These are phyloP conservation scores for Lactifluus hygrophoroides DNA, from an alignment of 768 basidiomycete species.

Conservation along the genomic window DNA sequence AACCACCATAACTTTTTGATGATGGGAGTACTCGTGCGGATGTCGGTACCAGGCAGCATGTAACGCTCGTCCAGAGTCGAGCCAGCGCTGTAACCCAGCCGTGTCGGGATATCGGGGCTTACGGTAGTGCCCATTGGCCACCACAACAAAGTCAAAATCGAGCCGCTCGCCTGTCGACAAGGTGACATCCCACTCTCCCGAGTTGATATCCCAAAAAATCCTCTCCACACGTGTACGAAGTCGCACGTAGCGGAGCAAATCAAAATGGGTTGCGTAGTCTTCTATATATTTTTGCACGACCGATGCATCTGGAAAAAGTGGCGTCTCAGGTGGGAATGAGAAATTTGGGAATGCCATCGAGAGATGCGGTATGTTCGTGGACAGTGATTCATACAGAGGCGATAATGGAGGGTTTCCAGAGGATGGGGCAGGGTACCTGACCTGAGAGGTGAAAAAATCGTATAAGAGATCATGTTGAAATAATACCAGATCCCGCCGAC, in stretches of 20 bases:
- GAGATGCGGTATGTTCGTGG: conserved; percentile 76
- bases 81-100: conserved; percentile 55
- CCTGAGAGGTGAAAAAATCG: not conserved
- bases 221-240: conserved; percentile 50
- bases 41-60: conserved; percentile 67
- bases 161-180: conserved; percentile 30
- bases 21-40: conserved; percentile 30
- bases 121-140: conserved; percentile 71
- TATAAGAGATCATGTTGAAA: not conserved
- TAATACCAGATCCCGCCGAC: conserved; percentile 72
- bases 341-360: conserved; percentile 61
- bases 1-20: conserved; percentile 37
- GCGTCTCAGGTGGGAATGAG: conserved; percentile 62
- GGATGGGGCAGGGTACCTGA: conserved; percentile 48
- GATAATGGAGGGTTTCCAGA: conserved; percentile 48
- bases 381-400: conserved; percentile 70
- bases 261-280: conserved; percentile 53
- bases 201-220: conserved; percentile 32
- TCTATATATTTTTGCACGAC: conserved; percentile 63
- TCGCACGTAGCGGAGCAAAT: conserved; percentile 51
- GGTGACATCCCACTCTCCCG: conserved; percentile 41
- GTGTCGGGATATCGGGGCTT: conserved; percentile 52
- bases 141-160: conserved; percentile 55
- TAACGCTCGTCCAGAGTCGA: conserved; percentile 39
- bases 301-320: conserved; percentile 56